Evolutionary conservation across 306 rosid genomes (phyloP), one percentile per base, ranked within the genome.

Genomic region (Spatholobus suberectus): DNA sequence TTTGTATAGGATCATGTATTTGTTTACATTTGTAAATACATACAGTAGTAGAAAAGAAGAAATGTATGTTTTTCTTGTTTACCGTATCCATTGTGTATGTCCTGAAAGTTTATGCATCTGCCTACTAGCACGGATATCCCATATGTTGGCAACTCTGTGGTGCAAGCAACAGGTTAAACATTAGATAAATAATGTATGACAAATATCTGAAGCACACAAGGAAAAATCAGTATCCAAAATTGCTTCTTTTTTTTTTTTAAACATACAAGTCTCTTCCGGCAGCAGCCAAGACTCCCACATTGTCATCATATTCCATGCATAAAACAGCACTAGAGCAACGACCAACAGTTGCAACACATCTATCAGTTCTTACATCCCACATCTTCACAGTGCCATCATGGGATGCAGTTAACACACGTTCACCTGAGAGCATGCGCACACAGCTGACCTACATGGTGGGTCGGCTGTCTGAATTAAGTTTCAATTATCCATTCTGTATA

Each of bases 281-380:
- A 74, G 98, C 98, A 76, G 97, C 94, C 84, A 96, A 85, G 75
- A 94, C 80, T 83, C 99, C 97, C 55, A 97, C 96, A 71, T 92
- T 92, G 85, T 96, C 99, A 88, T 96, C 98, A 84, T 96, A 96
- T 87, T 93, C 99, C 91, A 93, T 89, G 89, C 98, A 96, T 85
- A 92, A 82, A 85, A 96, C 96, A 6, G 99, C 98, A 91, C 98
- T 92, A 80, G 98, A 90, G 90, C 96, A 91, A 66, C 97, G 98
- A 49, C 99, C 99, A 88, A 96, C 98, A 47, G 99, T 93, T 79
- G 98, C 99, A 76, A 93, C 99, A 88, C 99, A 96, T 59, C 92
- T 92, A 87, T 96, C 98, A 61, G 99, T 96, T 91, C 99, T 91
- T 49, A 96, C 98, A 83, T 96, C 99, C 98, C 98, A 96, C 99